Evolutionary conservation across 441 rosid genomes (phyloP), one percentile per base, ranked within the genome.

Genomic region (Adansonia madagascariensis): DNA sequence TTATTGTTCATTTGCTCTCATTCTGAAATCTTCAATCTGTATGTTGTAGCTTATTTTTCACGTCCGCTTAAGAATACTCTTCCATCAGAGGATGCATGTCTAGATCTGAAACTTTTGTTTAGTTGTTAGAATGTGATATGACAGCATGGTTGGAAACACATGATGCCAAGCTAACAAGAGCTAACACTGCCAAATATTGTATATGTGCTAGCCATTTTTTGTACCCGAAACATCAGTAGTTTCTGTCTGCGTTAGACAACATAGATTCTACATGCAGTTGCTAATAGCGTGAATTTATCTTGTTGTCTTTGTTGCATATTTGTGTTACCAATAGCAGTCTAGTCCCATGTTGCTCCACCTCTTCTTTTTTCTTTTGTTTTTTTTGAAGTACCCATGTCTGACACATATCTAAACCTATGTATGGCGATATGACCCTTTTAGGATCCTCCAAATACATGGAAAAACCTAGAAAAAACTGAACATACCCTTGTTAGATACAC

Each of bases 221-320:
- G n/a, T 67, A 18, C 55, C 35, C 1, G 8, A 44, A 67, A 44
- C 49, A 2, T 39, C 50, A 65, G 50, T 65, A 41, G 70, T 3
- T 3, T 10, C 27, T 43, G 71, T 47, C 35, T 47, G 56, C 47
- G 5, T 18, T 46, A 12, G 17, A 68, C n/a, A 68, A 12, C 39
- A 46, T 68, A 47, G 56, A 47, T 22, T 46, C 72, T 68, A 22
- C 57, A 68, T 68, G 35, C 39, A 17, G 12, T 47, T 20, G 73
- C 15, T 46, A 68, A 47, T 47, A 22, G 39, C 41, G 47, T 0
- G 6, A 47, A 68, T 20, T 68, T 68, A 22, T 20, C 55, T 68
- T 14, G 5, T 46, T 67, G 41, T 68, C 17, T 46, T 20, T 12
- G 11, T 68, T 68, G 39, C 55, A 44, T 67, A 5, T 43, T 44